Evolutionary conservation across 2,329 filamentous ascomycete genomes (phyloP).

Genomic region (Samsoniella hepiali): DNA sequence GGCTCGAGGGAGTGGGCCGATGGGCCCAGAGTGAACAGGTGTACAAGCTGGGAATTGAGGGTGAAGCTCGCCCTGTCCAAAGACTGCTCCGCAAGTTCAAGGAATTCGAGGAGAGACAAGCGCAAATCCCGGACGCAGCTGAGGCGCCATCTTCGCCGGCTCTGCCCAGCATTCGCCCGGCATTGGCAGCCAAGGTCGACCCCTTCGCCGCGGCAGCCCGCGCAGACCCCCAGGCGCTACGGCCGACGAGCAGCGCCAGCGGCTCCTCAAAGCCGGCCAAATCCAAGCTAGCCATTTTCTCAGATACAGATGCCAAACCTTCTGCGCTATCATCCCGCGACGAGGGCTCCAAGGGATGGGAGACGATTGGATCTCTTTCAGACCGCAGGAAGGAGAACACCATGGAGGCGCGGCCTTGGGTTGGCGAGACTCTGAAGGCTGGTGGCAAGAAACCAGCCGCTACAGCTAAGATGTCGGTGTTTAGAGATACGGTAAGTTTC

Average conservation of each 20-base stretch:
- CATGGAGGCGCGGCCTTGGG: constrained; percentile 84
- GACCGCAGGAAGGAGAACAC: constrained; percentile 94
- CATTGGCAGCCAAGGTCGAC: constrained; percentile 79
- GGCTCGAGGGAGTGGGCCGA: constrained; percentile 79
- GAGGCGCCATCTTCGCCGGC: constrained; percentile 80
- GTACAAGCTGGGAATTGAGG: constrained; percentile 84
- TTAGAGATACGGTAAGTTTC: constrained; percentile 82
- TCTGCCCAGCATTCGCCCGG: constrained; percentile 76
- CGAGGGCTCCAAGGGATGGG: constrained; percentile 72
- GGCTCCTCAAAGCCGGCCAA: constrained; percentile 63
- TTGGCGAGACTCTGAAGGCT: constrained; percentile 82
- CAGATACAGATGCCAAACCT: constrained; percentile 65
- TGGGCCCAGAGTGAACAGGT: constrained; percentile 94
- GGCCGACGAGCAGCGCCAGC: constrained; percentile 45
- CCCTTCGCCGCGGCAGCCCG: constrained; percentile 65
- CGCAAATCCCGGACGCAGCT: constrained; percentile 59
- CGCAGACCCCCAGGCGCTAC: constrained; percentile 64
- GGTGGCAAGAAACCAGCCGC: constrained; percentile 75
- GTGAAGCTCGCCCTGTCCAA: constrained; percentile 77
- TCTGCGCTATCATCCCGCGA: constrained; percentile 53
- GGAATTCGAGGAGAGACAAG: constrained; percentile 79
- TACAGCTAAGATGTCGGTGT: constrained; percentile 78
- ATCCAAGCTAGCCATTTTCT: constrained; percentile 87
- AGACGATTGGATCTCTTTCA: constrained; percentile 80
- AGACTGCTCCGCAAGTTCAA: constrained; percentile 83